phyloP scores from a whole-genome alignment of 371 early-diverging fungal species.

The Aphelidium insulamus region DNA sequence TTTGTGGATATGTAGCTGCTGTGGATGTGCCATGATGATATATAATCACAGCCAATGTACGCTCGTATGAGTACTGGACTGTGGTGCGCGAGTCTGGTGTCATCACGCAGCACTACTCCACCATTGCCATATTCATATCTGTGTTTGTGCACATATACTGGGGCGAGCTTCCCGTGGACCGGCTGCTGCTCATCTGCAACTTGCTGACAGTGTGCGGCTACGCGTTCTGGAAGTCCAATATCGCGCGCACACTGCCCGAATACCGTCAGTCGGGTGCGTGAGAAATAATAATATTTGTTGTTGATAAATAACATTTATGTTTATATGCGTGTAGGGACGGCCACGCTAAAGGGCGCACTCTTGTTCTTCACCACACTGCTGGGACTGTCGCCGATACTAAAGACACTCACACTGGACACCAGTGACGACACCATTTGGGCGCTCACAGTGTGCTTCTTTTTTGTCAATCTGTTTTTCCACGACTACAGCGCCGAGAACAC shows the following conservation, averaged over 20 bases:
- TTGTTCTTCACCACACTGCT: conserved; percentile 54
- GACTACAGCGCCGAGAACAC: conserved; percentile 44
- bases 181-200: conserved; percentile 31
- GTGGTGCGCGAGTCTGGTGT: conserved; percentile 44
- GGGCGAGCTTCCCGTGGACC: conserved; percentile 23
- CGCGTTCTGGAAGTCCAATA: conserved; percentile 36
- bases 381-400: conserved; percentile 72
- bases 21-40: neutral
- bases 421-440: conserved; percentile 89
- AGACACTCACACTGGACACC: conserved; percentile 72
- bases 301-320: too few species aligned
- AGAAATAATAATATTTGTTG: too few species aligned
- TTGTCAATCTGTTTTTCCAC: conserved; percentile 64
- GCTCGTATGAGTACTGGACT: conserved; percentile 44
- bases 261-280: too few species aligned
- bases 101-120: conserved; percentile 63
- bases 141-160: conserved; percentile 53
- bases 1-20: conserved; percentile 3
- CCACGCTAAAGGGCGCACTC: conserved; percentile 40
- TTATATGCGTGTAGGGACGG: too few species aligned
- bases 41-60: conserved; percentile 27
- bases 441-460: conserved; percentile 51
- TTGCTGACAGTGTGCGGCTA: conserved; percentile 33
- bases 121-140: conserved; percentile 58
- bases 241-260: too few species aligned